phyloP scores from a whole-genome alignment of 805 yeast genomes.

The Candida montana region DNA sequence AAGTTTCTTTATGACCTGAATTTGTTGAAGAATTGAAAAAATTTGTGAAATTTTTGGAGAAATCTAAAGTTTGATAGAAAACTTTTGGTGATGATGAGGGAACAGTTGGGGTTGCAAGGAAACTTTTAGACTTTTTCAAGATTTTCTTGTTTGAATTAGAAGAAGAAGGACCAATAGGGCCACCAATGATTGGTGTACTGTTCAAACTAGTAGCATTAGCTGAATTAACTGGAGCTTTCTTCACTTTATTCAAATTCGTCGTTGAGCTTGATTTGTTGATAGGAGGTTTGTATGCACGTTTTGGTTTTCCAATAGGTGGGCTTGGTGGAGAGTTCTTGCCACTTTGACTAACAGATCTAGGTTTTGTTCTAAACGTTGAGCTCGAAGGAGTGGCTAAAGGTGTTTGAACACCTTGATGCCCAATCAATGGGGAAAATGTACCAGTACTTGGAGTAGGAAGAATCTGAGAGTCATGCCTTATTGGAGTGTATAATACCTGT shows the following conservation, averaged over 20 bases:
- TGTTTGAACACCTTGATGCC: not conserved
- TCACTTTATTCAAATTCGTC: slow-evolving; percentile 18
- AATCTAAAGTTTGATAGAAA: slow-evolving; percentile 22
- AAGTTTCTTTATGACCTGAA: not conserved
- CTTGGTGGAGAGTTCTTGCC: slow-evolving; percentile 3
- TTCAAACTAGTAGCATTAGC: not conserved
- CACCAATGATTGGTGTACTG: slow-evolving; percentile 2
- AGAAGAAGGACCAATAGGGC: not conserved
- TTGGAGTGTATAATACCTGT: slow-evolving; percentile 1
- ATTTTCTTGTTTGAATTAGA: not conserved
- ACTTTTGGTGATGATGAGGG: slow-evolving; percentile 3
- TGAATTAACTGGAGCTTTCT: slow-evolving; percentile 16
- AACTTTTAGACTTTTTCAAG: slow-evolving; percentile 23
- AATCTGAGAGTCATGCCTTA: not conserved
- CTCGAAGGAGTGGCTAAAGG: not conserved
- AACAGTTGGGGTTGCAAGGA: slow-evolving; percentile 10
- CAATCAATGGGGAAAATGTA: not conserved
- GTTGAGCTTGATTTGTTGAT: slow-evolving; percentile 19
- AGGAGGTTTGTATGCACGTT: slow-evolving; percentile 10
- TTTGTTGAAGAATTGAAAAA: slow-evolving; percentile 1
- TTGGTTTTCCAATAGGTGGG: slow-evolving; percentile 6
- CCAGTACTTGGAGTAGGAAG: not conserved
- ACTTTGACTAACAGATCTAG: slow-evolving; percentile 1
- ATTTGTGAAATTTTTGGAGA: slow-evolving; percentile 15
- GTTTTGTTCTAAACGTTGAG: not conserved